A percentile compares a stretch with the other conserved stretches of the same genome.
Evolutionary conservation across 371 early-diverging fungal species (phyloP).

Genomic region (Mortierella sp.): DNA sequence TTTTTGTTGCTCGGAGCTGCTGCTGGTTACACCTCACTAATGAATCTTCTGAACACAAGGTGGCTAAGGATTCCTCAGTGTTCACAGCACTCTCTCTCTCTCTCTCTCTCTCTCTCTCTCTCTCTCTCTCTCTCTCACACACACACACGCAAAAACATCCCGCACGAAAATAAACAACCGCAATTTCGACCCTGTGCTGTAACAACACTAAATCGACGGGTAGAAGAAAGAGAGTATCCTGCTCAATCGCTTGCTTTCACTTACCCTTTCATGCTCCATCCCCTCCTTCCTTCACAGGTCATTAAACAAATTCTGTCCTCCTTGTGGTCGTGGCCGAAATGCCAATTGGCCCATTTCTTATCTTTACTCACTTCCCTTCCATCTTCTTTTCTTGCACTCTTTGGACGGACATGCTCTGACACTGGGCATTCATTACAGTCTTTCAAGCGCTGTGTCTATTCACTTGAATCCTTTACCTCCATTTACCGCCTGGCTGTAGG

Average conservation of each 20-base stretch:
- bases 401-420: not conserved
- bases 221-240: not conserved
- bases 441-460: not conserved
- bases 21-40: not conserved
- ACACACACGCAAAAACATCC: not conserved
- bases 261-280: not conserved
- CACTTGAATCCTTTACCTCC: not conserved
- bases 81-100: not conserved
- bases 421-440: not conserved
- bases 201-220: conserved; percentile 2
- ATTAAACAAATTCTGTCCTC: not conserved
- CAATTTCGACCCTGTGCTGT: conserved; percentile 12
- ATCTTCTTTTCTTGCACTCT: not conserved
- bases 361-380: conserved; percentile 4
- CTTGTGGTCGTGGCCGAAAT: conserved; percentile 46
- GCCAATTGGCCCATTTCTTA: conserved; percentile 55
- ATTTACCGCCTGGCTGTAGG: not conserved
- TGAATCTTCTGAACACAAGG: conserved; percentile 6
- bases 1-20: not conserved
- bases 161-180: not conserved
- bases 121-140: too few species aligned
- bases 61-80: conserved; percentile 11
- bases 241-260: not conserved
- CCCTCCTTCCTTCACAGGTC: not conserved
- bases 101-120: too few species aligned